These are phyloP conservation scores for Hypericum perforatum DNA, from an alignment of 345 rosid genomes.

Conservation along the genomic window DNA sequence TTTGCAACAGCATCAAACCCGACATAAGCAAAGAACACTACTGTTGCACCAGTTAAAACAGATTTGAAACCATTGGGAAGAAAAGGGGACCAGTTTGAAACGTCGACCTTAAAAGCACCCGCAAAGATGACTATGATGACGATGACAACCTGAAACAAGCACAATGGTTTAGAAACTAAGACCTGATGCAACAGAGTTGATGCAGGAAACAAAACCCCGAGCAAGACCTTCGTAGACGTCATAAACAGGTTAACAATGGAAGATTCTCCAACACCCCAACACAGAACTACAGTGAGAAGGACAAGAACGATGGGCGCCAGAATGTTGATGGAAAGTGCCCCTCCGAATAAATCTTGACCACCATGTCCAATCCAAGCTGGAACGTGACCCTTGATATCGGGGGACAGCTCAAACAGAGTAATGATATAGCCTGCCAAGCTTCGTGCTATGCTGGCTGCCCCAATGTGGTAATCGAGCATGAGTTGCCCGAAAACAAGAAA, in stretches of 20 bases:
- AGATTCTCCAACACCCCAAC: slow-evolving; percentile 79
- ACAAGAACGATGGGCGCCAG: slow-evolving; percentile 67
- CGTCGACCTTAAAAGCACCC: slow-evolving; percentile 83
- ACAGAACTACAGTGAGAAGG: slow-evolving; percentile 59
- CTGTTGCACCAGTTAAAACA: slow-evolving; percentile 80
- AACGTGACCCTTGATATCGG: slow-evolving; percentile 43
- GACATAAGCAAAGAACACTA: slow-evolving; percentile 90
- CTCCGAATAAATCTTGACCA: slow-evolving; percentile 66
- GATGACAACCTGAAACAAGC: slow-evolving; percentile 49
- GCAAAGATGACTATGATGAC: slow-evolving; percentile 67
- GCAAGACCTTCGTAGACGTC: slow-evolving; percentile 66
- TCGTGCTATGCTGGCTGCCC: slow-evolving; percentile 92
- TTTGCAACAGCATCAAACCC: slow-evolving; percentile 99
- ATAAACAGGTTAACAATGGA: slow-evolving; percentile 61
- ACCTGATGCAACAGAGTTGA: no score
- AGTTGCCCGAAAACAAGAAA: slow-evolving; percentile 87
- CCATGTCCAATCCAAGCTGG: slow-evolving; percentile 89
- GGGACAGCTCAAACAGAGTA: slow-evolving; percentile 61
- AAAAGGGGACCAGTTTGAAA: slow-evolving; percentile 86
- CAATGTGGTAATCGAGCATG: slow-evolving; percentile 93
- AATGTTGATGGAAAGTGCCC: slow-evolving; percentile 65
- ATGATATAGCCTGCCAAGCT: slow-evolving; percentile 80
- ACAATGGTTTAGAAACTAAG: not conserved
- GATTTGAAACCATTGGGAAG: slow-evolving; percentile 74
- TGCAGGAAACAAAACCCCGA: not conserved